Conservation (phyloP, 106 monocot species). For the Allium fistulosum region DNA sequence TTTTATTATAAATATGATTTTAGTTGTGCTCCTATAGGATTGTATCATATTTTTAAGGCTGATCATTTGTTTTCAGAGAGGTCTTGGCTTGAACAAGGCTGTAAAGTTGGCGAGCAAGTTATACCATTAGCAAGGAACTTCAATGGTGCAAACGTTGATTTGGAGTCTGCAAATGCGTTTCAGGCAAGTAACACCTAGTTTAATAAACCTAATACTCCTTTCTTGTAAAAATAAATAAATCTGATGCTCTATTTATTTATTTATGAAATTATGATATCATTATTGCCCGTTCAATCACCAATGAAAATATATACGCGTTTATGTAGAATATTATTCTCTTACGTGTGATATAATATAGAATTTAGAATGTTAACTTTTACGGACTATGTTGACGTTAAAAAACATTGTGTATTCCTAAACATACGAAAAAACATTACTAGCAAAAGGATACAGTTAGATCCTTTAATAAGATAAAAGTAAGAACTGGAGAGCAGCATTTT, state of each 20-base stretch:
- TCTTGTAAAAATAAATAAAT: not conserved
- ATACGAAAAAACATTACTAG: no score
- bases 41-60: not conserved
- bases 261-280: not conserved
- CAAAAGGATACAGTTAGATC: no score
- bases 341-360: not conserved
- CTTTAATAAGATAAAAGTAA: not conserved
- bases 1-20: not conserved
- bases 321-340: not conserved
- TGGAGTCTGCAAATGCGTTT: slow-evolving; percentile 45
- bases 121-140: slow-evolving; percentile 94
- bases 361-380: no score
- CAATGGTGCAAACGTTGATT: slow-evolving; percentile 45
- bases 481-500: not conserved
- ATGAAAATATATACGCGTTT: not conserved
- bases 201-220: not conserved
- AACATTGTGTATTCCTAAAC: no score
- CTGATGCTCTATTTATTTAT: not conserved
- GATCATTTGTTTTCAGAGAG: slow-evolving; percentile 47
- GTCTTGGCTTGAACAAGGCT: slow-evolving; percentile 91
- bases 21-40: not conserved
- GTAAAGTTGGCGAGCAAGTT: slow-evolving; percentile 92
- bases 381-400: no score
- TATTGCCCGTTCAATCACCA: not conserved
- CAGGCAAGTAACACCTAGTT: slow-evolving; percentile 21